Evolutionary conservation across 129 eudicot genomes (phyloP).

Genomic region (Logfia minima): DNA sequence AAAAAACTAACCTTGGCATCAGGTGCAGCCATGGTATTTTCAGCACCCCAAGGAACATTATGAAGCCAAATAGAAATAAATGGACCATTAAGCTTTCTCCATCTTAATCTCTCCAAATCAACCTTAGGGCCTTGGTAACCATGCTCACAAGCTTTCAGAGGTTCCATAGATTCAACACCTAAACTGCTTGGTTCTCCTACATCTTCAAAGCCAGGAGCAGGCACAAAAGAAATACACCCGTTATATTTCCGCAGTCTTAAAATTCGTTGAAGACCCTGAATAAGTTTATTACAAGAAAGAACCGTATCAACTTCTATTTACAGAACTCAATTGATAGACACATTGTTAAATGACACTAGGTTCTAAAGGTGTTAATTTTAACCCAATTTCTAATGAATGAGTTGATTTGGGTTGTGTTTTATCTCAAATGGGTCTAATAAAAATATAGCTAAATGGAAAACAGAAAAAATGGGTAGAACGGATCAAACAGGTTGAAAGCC

Average conservation of each 20-base stretch:
- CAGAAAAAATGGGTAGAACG: not conserved
- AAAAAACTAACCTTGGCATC: slow-evolving; percentile 61
- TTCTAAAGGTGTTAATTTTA: no score
- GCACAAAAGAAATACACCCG: slow-evolving; percentile 77
- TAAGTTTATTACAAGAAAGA: slow-evolving; percentile 16
- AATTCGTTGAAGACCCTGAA: slow-evolving; percentile 77
- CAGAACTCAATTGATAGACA: not conserved
- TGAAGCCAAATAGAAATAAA: slow-evolving; percentile 94
- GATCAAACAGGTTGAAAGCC: not conserved
- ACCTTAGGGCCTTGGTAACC: slow-evolving; percentile 62
- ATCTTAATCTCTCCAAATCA: slow-evolving; percentile 38
- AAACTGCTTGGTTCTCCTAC: slow-evolving; percentile 47
- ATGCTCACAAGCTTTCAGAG: slow-evolving; percentile 26
- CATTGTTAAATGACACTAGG: no score
- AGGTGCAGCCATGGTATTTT: slow-evolving; percentile 91
- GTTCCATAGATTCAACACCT: slow-evolving; percentile 28
- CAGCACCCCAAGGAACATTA: slow-evolving; percentile 91
- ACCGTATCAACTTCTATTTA: not conserved
- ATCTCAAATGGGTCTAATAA: no score
- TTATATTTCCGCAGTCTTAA: slow-evolving; percentile 65
- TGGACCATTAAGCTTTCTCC: slow-evolving; percentile 84
- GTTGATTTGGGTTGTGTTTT: no score
- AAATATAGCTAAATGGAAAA: no score
- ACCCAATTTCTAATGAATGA: no score
- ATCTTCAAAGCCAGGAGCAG: slow-evolving; percentile 87